phyloP scores from a whole-genome alignment of 1,284 basidiomycete genomes.

The Ceraceosorus guamensis region DNA sequence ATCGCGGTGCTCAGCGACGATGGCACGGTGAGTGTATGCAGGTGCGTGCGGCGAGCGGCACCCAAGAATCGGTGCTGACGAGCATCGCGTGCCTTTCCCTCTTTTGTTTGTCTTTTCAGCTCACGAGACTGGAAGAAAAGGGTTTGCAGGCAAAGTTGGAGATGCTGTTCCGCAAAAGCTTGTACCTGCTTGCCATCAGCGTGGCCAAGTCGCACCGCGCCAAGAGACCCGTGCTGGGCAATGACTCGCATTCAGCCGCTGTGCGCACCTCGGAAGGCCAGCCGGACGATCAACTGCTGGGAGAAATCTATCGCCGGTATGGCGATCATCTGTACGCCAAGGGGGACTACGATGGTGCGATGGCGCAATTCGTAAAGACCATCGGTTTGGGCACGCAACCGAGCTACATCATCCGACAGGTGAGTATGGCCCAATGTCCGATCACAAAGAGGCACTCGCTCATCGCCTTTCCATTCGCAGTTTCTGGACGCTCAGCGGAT shows the following conservation, averaged over 20 bases:
- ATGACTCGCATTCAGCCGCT: background rate
- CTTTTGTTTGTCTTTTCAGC: constrained; percentile 5
- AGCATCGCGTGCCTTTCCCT: background rate
- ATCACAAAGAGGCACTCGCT: background rate
- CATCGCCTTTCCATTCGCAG: constrained; percentile 51
- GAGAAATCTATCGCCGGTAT: constrained; percentile 57
- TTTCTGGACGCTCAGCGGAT: constrained; percentile 95
- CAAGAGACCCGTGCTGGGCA: constrained; percentile 9
- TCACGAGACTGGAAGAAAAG: constrained; percentile 32
- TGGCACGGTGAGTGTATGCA: constrained; percentile 1
- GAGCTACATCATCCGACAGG: constrained; percentile 84
- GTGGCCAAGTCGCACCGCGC: constrained; percentile 30
- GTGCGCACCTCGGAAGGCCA: constrained; percentile 17
- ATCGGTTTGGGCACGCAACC: constrained; percentile 74
- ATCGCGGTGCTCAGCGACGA: constrained; percentile 32
- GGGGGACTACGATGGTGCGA: constrained; percentile 84
- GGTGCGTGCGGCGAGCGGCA: too few relatives aligned
- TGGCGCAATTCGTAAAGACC: constrained; percentile 84
- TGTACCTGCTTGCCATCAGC: constrained; percentile 40
- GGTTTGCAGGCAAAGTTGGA: constrained; percentile 37
- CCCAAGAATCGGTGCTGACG: background rate
- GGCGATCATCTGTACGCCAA: constrained; percentile 87
- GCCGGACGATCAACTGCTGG: constrained; percentile 32
- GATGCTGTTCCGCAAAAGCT: constrained; percentile 34
- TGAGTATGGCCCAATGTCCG: background rate